These are phyloP conservation scores for Solanum pimpinellifolium DNA, from an alignment of 257 asterid genomes.

Conservation along the genomic window DNA sequence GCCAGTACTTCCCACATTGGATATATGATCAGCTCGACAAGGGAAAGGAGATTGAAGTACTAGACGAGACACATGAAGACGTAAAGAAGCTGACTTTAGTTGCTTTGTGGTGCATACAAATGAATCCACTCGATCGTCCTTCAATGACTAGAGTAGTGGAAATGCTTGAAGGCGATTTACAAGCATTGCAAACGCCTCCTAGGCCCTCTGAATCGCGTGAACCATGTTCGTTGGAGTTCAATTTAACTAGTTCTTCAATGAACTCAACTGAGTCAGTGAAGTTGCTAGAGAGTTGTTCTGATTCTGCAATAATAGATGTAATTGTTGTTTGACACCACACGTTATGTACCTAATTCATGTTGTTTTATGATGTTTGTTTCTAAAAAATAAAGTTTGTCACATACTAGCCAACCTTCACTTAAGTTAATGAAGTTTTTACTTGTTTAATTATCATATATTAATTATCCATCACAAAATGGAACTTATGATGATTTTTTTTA, in stretches of 20 bases:
- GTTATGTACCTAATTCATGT: neutral
- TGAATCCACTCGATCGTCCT: conserved; percentile 8
- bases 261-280: neutral
- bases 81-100: conserved; percentile 4
- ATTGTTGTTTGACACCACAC: neutral
- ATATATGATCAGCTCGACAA: neutral
- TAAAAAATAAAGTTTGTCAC: neutral
- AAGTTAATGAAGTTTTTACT: neutral
- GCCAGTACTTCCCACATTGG: conserved; percentile 6
- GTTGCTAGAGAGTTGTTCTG: neutral
- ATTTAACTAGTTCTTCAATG: neutral
- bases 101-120: conserved; percentile 14
- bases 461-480: neutral
- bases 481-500: neutral
- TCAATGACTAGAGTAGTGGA: conserved; percentile 5
- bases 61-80: neutral
- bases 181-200: neutral
- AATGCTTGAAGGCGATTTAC: conserved; percentile 7
- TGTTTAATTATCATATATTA: neutral
- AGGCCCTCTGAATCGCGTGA: neutral
- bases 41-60: neutral
- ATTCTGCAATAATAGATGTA: neutral
- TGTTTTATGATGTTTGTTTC: neutral
- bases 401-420: neutral
- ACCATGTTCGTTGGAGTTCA: neutral